Base-by-base conservation (phyloP, 2,329 filamentous ascomycete species). In the Scorias spongiosa region DNA sequence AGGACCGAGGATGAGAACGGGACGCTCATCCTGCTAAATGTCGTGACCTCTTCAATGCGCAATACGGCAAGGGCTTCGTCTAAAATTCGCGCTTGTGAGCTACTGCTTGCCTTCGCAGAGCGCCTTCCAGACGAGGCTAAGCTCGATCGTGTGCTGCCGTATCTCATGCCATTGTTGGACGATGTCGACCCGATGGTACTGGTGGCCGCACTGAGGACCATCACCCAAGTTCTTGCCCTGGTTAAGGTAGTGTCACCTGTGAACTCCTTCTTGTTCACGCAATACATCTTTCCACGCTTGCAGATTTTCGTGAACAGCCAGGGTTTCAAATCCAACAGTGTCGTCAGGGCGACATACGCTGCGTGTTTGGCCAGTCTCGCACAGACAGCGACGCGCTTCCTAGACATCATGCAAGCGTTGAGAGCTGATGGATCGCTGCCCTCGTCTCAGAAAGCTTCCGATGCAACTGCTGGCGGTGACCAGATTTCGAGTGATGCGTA, bases 51-150 rank as follows among this genome's bases (percentile, higher is more conserved):
- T 2, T 93, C 86, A 15, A 64, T 98, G 51, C 77, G 91, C 48
- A 94, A 88, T 47, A 94, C 89, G 11, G 85, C 87, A 5, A 80
- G 89, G 53, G 78, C 88, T 2, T 81, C 85, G n/a, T 85, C 89
- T 20, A 81, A 86, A 52, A 72, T 95, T 37, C 80, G 86, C 53
- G 91, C 86, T 1, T 93, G 91, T 57, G 91, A 98, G 60, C 72
- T 98, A 36, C 71, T 98, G 40, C 67, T 98, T 41, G 89, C 89
- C 2, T 95, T 98, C 60, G 80, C 88, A 0, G 88, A 96, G 63
- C 75, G 84, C 46, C 65, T 96, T 18, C 93, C 89, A 0, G 93
- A 98, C 59, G 91, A 98, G 64, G 88, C 88, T 2, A 96, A 95
- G 61, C 69, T 98, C 41, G 93, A 98, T 61, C 78, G 91, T 41